Evolutionary conservation across 208 protist species (phyloP).

Genomic region (Leishmania amazonensis): DNA sequence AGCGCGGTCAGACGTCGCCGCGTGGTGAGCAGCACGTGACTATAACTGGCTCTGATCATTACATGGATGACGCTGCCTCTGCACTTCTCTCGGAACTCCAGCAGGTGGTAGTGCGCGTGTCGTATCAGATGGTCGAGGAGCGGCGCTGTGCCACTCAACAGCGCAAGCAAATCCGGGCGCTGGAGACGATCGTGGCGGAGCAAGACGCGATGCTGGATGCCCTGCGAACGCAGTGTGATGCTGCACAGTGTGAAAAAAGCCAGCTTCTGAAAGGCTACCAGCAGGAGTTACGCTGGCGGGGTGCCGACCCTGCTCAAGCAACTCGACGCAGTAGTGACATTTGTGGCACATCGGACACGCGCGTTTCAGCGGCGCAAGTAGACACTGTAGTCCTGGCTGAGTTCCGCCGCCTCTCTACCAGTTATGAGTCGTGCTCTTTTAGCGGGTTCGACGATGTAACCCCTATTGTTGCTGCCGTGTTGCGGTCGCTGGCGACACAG

Average conservation of each 20-base stretch:
- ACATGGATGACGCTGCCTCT: constrained; percentile 28
- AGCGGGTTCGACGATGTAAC: constrained; percentile 30
- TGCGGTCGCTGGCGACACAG: constrained; percentile 47
- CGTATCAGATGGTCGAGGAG: constrained; percentile 41
- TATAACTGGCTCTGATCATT: background rate
- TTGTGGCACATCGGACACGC: background rate
- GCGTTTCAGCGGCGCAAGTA: constrained; percentile 20
- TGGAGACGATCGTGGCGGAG: constrained; percentile 38
- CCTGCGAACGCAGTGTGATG: constrained; percentile 32
- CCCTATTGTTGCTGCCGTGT: constrained; percentile 31
- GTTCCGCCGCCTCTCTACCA: constrained; percentile 3
- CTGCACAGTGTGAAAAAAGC: constrained; percentile 34
- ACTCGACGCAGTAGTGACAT: background rate
- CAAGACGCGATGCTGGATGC: constrained; percentile 56
- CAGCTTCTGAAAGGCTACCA: constrained; percentile 36
- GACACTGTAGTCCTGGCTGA: constrained; percentile 13
- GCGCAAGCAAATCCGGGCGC: constrained; percentile 35
- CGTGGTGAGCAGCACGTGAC: background rate
- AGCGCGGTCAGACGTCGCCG: background rate
- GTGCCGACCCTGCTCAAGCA: background rate
- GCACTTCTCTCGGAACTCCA: constrained; percentile 44
- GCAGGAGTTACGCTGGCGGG: constrained; percentile 24
- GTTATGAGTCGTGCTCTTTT: background rate
- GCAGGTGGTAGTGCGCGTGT: constrained; percentile 48
- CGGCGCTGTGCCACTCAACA: constrained; percentile 35